phyloP scores from a whole-genome alignment of 495 filamentous ascomycete species.

The Lineolata rhizophorae region DNA sequence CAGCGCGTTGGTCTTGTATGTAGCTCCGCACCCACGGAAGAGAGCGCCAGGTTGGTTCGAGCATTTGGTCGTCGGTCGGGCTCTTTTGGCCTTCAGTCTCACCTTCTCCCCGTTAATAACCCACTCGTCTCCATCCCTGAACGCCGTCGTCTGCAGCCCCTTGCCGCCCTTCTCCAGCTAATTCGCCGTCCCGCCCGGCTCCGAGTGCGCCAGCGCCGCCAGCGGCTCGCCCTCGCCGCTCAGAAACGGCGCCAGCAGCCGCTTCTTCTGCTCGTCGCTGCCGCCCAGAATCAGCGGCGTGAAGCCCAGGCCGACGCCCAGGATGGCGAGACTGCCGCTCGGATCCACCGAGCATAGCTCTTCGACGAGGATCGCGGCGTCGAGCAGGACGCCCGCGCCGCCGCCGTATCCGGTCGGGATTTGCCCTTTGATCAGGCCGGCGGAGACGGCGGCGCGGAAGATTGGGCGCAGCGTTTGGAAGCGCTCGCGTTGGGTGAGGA shows the following conservation, averaged over 20 bases:
- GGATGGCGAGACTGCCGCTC: constrained; percentile 24
- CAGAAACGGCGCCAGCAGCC: constrained; percentile 28
- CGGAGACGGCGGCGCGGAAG: constrained; percentile 20
- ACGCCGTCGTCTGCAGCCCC: constrained; percentile 28
- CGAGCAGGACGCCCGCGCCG: constrained; percentile 20
- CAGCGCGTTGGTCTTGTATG: too few species aligned
- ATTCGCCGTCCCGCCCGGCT: constrained; percentile 29
- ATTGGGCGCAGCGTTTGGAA: constrained; percentile 26
- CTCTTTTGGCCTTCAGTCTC: too few species aligned
- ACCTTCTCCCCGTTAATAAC: too few species aligned
- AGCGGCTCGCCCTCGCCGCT: constrained; percentile 23
- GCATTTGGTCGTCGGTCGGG: too few species aligned
- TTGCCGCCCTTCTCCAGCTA: constrained; percentile 25
- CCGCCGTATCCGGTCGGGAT: constrained; percentile 24
- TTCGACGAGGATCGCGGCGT: constrained; percentile 28
- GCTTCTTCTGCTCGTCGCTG: constrained; percentile 18
- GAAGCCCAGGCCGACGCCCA: constrained; percentile 28
- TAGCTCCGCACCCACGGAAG: too few species aligned
- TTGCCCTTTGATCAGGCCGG: constrained; percentile 27
- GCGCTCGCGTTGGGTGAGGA: constrained; percentile 14
- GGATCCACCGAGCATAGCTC: constrained; percentile 29
- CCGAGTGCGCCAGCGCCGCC: constrained; percentile 27
- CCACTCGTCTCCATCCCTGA: too few species aligned
- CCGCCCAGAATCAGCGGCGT: constrained; percentile 24
- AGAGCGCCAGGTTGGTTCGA: too few species aligned